Evolutionary conservation across 345 rosid species (phyloP), one percentile per base, ranked within the genome.

Genomic region (Salix brachista): DNA sequence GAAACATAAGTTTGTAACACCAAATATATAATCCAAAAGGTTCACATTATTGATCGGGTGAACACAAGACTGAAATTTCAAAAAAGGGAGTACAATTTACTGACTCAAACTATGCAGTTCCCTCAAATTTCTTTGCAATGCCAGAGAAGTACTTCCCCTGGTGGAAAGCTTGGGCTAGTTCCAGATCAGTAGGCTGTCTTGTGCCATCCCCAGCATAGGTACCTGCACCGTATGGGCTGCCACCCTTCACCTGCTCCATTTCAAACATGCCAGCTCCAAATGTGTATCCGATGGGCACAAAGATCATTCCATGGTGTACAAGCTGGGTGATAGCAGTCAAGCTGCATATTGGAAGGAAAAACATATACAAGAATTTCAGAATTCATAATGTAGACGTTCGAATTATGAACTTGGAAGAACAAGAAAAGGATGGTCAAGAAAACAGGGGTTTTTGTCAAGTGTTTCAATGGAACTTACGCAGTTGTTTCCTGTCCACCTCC

Each of bases 401-500:
- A 58, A 58, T 58, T 58, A 58, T 9, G 6, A 58, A 58, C 62
- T 23, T 23, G 28, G 62, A 70, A 70, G 56, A 28, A 32, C 26
- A 30, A 46, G 36, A 44, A 36, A 66, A 42, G 16, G 44, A 54
- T 18, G 28, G 6, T 21, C 16, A 9, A 34, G 30, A 36, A 56
- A 34, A 65, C 66, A 44, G 4, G 17, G 30, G 6, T 46, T 16
- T 46, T 46, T 12, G 52, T 46, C 52, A 46, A 12, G 18, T 46
- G 52, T 8, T 42, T 19, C 36, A 75, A 25, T 32, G 70, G 60
- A 70, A 79, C 94, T 89, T 81, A 95, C 98, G 99, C 90, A 5
- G 99, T 95, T 58, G 98, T 95, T 84, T 95, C 99, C 78, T 95
- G 99, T 52, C 99, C 99, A 30, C 99, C 99, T 16, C 99, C 99